phyloP scores from a whole-genome alignment of 495 filamentous ascomycete species.

The Neurospora discreta region DNA sequence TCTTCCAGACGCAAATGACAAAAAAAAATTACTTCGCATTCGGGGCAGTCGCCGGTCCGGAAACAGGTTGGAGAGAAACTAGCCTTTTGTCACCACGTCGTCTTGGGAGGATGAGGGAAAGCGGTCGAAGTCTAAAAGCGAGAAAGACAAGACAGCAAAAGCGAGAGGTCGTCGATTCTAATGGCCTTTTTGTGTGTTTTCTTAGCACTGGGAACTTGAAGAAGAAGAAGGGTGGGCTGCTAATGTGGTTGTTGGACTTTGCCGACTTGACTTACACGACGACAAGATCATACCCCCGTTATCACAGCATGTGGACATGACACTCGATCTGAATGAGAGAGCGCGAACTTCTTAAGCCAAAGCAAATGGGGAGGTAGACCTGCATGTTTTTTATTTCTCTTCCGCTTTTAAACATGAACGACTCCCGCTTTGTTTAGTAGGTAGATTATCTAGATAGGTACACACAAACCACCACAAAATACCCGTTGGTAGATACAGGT shows the following conservation, averaged over 20 bases:
- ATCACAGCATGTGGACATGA: background rate
- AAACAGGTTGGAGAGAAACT: background rate
- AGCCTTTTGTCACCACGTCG: background rate
- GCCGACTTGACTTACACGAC: background rate
- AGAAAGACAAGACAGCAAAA: constrained; percentile 9
- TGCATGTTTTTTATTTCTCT: background rate
- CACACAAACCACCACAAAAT: background rate
- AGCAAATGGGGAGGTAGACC: background rate
- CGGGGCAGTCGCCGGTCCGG: background rate
- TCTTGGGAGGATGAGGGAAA: background rate
- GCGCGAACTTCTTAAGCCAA: background rate
- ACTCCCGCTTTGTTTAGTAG: background rate
- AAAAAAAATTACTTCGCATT: background rate
- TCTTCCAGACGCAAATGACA: constrained; percentile 15
- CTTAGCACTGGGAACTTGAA: background rate
- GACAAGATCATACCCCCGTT: background rate
- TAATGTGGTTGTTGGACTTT: background rate
- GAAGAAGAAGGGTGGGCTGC: background rate
- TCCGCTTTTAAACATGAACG: background rate
- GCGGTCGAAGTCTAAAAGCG: constrained; percentile 2
- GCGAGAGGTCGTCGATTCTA: constrained; percentile 7
- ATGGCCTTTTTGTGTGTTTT: background rate
- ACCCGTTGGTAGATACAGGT: background rate
- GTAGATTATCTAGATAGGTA: background rate
- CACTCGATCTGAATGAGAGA: background rate